These are phyloP conservation scores for Penstemon eatonii DNA, from an alignment of 257 asterid species.

Conservation along the genomic window DNA sequence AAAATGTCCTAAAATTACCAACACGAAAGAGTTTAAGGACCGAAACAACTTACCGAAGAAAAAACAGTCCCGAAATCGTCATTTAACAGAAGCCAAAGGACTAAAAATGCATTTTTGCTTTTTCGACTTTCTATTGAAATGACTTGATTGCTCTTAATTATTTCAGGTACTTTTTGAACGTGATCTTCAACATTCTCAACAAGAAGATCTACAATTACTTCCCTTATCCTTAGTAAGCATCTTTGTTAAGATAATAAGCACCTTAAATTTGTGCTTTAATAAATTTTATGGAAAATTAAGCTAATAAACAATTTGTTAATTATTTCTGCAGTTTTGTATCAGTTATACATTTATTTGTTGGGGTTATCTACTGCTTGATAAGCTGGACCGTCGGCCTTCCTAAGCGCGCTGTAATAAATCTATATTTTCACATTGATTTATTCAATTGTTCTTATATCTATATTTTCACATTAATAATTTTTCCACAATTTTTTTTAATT, in stretches of 20 bases:
- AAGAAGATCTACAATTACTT: conserved; percentile 98
- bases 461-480: background rate
- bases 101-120: too few relatives aligned
- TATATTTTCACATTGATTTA: too few relatives aligned
- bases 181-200: conserved; percentile 94
- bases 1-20: too few relatives aligned
- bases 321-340: conserved; percentile 67
- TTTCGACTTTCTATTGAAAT: background rate
- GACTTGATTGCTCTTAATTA: conserved; percentile 18
- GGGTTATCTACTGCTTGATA: conserved; percentile 67
- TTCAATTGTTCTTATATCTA: background rate
- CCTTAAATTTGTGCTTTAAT: background rate
- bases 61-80: too few relatives aligned
- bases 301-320: conserved; percentile 7
- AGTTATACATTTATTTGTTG: conserved; percentile 74
- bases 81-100: too few relatives aligned
- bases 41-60: too few relatives aligned
- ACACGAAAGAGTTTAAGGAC: too few relatives aligned
- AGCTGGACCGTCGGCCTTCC: conserved; percentile 93
- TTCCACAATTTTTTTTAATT: conserved; percentile 15
- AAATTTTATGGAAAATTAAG: background rate
- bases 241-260: background rate
- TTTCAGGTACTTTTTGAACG: conserved; percentile 79
- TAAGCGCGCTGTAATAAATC: conserved; percentile 86
- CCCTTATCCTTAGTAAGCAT: conserved; percentile 90